Conservation (phyloP, 1,284 basidiomycete species). For the Porogramme epimiltina region DNA sequence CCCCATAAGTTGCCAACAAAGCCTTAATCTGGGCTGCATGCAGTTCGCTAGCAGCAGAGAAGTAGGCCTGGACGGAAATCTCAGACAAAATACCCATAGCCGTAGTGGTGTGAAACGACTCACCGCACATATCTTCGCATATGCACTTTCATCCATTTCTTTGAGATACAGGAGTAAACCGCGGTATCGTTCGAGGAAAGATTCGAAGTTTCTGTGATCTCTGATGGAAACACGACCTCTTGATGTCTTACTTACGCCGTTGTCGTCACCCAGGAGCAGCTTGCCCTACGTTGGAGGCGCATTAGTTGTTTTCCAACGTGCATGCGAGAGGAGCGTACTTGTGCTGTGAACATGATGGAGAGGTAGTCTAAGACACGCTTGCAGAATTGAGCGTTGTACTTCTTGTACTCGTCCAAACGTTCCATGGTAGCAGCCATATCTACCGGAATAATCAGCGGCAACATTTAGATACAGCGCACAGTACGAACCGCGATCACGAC, state of each 20-base stretch:
- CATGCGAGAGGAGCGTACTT: constrained; percentile 43
- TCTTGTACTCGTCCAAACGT: constrained; percentile 86
- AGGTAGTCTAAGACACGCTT: constrained; percentile 89
- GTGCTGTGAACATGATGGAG: constrained; percentile 87
- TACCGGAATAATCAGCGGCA: constrained; percentile 25
- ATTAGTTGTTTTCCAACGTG: too few relatives aligned
- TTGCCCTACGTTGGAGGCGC: constrained; percentile 50
- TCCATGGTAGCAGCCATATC: constrained; percentile 96
- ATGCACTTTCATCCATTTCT: constrained; percentile 89
- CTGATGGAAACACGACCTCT: constrained; percentile 52
- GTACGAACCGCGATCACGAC: constrained; percentile 76
- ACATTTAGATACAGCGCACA: neutral
- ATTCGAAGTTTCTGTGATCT: constrained; percentile 75
- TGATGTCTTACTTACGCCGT: constrained; percentile 50
- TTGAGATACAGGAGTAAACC: constrained; percentile 93
- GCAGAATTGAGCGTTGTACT: constrained; percentile 88
- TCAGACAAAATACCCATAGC: neutral
- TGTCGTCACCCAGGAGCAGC: constrained; percentile 61
- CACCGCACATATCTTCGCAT: constrained; percentile 87
- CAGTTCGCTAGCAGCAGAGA: constrained; percentile 80
- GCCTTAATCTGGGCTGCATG: constrained; percentile 81
- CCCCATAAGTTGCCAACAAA: constrained; percentile 63
- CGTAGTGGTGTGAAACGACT: constrained; percentile 31
- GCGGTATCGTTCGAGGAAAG: constrained; percentile 84
- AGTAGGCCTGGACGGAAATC: constrained; percentile 71